phyloP scores from a whole-genome alignment of 2,329 filamentous ascomycete species.

The Phaeosphaeria sp. region DNA sequence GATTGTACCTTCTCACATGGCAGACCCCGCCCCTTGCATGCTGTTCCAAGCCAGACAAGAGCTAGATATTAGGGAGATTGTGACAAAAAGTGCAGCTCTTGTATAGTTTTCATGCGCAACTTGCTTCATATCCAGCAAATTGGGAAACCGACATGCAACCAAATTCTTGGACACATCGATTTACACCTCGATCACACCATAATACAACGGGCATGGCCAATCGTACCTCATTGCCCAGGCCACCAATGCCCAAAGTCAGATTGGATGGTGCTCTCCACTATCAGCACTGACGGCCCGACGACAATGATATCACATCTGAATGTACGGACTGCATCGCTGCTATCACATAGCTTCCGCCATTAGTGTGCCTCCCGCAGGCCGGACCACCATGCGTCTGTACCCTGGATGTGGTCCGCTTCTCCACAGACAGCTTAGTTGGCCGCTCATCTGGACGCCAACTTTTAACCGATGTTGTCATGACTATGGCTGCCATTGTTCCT shows the following conservation, averaged over 20 bases:
- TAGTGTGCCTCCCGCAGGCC: slow-evolving; percentile 6
- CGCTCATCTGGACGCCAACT: background rate
- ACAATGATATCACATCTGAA: slow-evolving; percentile 2
- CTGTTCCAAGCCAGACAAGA: background rate
- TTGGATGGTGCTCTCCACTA: background rate
- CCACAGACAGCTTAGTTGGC: slow-evolving; percentile 10
- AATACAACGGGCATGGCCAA: background rate
- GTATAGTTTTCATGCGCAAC: background rate
- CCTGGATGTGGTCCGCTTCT: slow-evolving; percentile 8
- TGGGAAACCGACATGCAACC: background rate
- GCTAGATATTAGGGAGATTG: background rate
- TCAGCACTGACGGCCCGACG: slow-evolving; percentile 2
- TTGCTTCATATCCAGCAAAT: background rate
- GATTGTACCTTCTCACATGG: background rate
- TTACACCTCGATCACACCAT: background rate
- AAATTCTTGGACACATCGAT: background rate
- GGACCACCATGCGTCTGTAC: slow-evolving; percentile 21
- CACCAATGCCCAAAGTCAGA: background rate
- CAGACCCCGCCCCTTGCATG: slow-evolving; percentile 1
- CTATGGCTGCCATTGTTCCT: slow-evolving; percentile 8
- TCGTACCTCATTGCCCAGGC: background rate
- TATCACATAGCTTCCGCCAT: background rate
- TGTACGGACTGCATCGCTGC: background rate
- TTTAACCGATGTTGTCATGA: slow-evolving; percentile 31
- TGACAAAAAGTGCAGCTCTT: background rate